Base-by-base conservation (phyloP, 225 moss, liverwort and hornwort genomes). In the Pseudoscleropodium purum region DNA sequence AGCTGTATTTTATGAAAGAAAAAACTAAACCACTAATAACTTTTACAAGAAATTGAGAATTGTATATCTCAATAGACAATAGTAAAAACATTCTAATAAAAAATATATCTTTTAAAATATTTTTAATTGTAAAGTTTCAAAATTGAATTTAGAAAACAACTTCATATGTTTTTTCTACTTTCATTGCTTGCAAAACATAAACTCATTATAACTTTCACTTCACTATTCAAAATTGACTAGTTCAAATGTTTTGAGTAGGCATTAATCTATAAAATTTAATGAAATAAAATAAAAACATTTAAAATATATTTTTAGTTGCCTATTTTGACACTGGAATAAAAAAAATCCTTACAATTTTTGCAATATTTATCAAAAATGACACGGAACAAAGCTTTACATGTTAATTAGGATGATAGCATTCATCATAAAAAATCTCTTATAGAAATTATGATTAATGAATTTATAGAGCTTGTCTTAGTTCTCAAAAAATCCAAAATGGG, bases 161-260 rank as follows among this genome's bases (percentile, higher is more conserved):
- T 39, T 70, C 8, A 15, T 26, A n/a, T n/a, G 4, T 41, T 14
- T 70, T 13, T 70, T 7, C 39, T 41, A 68, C 23, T 68, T 37
- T 37, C 37, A 21, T 0, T 37, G 0, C 12, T 0, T 0, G 0
- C 21, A 37, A 68, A 37, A 21, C 21, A 37, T 68, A 21, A 68
- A 68, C 3, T 12, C 4, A 0, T n/a, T 7, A 68, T 21, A n/a
- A 68, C 6, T 21, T n/a, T 6, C 5, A n/a, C n/a, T 6, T 23
- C 37, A 68, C 12, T n/a, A n/a, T 68, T 68, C 0, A n/a, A 0
- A 68, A 23, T 7, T n/a, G 23, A n/a, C 13, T 23, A 69, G 4
- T 13, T 69, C n/a, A 69, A 69, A 69, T 69, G 13, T 69, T n/a
- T n/a, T 24, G 4, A 69, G 13, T 13, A 24, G 13, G 4, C 23